Percentiles rank a stretch among this genome's conserved stretches.
These are phyloP conservation scores for Trametes sp. DNA, from an alignment of 1,284 basidiomycete genomes.

Conservation along the genomic window DNA sequence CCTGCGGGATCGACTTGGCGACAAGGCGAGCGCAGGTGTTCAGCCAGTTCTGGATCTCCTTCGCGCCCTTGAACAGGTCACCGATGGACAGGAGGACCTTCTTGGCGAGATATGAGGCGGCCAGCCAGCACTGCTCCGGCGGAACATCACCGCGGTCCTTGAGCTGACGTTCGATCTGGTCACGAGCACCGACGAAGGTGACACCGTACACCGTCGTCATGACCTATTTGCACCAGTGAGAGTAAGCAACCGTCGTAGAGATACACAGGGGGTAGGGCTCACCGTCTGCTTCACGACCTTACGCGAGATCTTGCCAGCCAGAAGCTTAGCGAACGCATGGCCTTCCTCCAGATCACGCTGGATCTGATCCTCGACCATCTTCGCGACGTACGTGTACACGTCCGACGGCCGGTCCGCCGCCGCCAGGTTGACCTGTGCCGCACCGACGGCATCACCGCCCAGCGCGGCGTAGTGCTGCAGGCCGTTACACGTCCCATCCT, in stretches of 20 bases:
- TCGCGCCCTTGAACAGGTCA: constrained; percentile 92
- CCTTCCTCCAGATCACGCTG: constrained; percentile 58
- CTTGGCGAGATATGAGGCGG: constrained; percentile 87
- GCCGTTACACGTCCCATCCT: constrained; percentile 99
- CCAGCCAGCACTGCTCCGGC: constrained; percentile 75
- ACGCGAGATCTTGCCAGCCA: constrained; percentile 85
- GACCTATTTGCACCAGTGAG: constrained; percentile 66
- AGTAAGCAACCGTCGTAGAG: too few relatives aligned
- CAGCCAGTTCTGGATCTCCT: constrained; percentile 93
- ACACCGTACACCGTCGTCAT: constrained; percentile 99
- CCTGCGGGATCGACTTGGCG: constrained; percentile 85
- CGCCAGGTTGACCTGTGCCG: constrained; percentile 92
- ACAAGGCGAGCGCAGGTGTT: constrained; percentile 86
- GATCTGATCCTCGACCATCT: constrained; percentile 74
- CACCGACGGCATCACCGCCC: constrained; percentile 91
- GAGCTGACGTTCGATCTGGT: constrained; percentile 94
- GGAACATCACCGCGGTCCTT: constrained; percentile 80
- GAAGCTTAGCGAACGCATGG: constrained; percentile 64
- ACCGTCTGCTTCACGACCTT: constrained; percentile 99
- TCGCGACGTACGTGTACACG: constrained; percentile 95
- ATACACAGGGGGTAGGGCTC: constrained; percentile 42
- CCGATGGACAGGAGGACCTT: constrained; percentile 88
- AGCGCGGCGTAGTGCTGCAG: constrained; percentile 99
- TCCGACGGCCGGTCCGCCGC: constrained; percentile 91
- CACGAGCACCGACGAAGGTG: constrained; percentile 94